Conservation (phyloP, 495 filamentous ascomycete genomes). For the Pseudomonodictys pantanalensis region DNA sequence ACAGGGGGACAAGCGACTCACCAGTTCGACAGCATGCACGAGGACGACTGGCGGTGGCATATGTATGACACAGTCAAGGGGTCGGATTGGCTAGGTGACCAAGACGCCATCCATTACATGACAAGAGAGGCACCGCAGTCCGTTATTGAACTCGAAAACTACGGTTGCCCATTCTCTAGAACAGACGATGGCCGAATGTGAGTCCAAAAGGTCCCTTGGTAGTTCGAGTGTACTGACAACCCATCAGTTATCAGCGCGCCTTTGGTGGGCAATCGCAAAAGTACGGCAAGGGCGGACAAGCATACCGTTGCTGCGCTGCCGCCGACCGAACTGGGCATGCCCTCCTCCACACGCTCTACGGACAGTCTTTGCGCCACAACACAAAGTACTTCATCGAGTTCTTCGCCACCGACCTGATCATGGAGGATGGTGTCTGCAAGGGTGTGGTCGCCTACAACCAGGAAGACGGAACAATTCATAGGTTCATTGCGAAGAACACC, state of each 20-base stretch:
- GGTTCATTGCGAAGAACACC: conserved; percentile 93
- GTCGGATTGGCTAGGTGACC: conserved; percentile 96
- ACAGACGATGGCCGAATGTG: conserved; percentile 94
- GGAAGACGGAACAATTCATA: conserved; percentile 94
- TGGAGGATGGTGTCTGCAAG: conserved; percentile 93
- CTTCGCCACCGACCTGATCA: conserved; percentile 92
- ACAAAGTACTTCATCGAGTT: conserved; percentile 99
- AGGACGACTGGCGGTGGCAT: conserved; percentile 99
- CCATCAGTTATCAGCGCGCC: conserved; percentile 77
- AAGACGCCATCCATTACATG: conserved; percentile 99
- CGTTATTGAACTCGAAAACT: conserved; percentile 94
- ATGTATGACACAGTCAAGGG: conserved; percentile 99
- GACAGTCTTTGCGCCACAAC: conserved; percentile 93
- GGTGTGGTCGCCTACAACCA: conserved; percentile 97
- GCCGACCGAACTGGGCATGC: conserved; percentile 96
- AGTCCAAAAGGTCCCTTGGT: conserved; percentile 25
- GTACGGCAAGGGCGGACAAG: conserved; percentile 93
- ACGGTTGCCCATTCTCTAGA: conserved; percentile 95
- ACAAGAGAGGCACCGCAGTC: conserved; percentile 88
- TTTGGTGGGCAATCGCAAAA: conserved; percentile 97
- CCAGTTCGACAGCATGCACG: conserved; percentile 73
- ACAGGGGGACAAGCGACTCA: no score
- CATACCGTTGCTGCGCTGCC: conserved; percentile 92
- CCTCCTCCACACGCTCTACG: conserved; percentile 94
- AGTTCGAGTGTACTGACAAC: conserved; percentile 35